Percentiles rank a stretch among this genome's conserved stretches.
phyloP scores from a whole-genome alignment of 176 grass and related monocot genomes.

The Musa beccarii region DNA sequence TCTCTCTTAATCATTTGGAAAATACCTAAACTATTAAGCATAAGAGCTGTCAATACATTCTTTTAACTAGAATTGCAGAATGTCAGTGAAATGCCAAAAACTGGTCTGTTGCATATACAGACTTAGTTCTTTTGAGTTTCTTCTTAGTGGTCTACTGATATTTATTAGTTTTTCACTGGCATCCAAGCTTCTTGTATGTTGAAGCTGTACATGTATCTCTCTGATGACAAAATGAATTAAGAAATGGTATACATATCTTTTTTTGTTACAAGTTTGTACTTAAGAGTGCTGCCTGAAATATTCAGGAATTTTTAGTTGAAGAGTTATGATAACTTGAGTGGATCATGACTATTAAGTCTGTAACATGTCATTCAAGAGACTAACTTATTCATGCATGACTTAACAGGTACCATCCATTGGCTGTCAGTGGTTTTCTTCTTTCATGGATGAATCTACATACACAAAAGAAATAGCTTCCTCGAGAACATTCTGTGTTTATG shows the following conservation, averaged over 20 bases:
- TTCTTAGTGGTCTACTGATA: background rate
- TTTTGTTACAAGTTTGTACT: background rate
- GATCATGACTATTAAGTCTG: background rate
- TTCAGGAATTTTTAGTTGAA: too few relatives aligned
- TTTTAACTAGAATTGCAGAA: too few relatives aligned
- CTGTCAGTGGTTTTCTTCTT: constrained; percentile 65
- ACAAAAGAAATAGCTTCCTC: constrained; percentile 55
- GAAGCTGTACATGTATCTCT: background rate
- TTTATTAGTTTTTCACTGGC: background rate
- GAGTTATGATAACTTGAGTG: too few relatives aligned
- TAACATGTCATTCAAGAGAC: background rate
- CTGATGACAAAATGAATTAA: background rate
- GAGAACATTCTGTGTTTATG: constrained; percentile 92
- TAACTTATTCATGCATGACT: constrained; percentile 17
- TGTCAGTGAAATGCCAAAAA: too few relatives aligned
- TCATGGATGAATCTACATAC: constrained; percentile 54
- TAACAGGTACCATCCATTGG: constrained; percentile 61
- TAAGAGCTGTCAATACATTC: too few relatives aligned
- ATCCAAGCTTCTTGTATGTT: background rate
- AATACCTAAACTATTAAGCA: too few relatives aligned
- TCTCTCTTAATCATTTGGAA: too few relatives aligned
- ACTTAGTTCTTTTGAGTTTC: background rate
- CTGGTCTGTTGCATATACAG: background rate
- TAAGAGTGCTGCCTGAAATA: background rate
- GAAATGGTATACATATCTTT: background rate